Evolutionary conservation across 345 rosid species (phyloP).

Genomic region (Cardamine occulta): DNA sequence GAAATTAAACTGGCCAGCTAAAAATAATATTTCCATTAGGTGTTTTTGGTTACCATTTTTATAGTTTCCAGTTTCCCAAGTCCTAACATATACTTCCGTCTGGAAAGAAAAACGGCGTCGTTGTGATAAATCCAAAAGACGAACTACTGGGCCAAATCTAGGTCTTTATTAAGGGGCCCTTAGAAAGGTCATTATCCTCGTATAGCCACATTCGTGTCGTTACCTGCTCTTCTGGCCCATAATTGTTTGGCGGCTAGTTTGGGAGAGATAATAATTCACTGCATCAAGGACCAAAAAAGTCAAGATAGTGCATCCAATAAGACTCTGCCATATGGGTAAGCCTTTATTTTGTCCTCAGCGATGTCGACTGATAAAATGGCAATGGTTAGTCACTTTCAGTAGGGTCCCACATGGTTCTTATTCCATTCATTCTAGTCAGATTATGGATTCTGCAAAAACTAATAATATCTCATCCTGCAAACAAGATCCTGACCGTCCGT

Average conservation of each 20-base stretch:
- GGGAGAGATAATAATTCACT: constrained; percentile 6
- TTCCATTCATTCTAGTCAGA: constrained; percentile 43
- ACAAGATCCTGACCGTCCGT: constrained; percentile 33
- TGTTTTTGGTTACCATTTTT: no score
- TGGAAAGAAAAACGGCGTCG: neutral
- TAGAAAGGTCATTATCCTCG: neutral
- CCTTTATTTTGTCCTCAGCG: constrained; percentile 27
- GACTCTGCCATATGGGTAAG: constrained; percentile 7
- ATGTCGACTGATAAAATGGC: constrained; percentile 25
- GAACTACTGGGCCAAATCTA: constrained; percentile 20
- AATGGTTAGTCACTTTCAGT: constrained; percentile 38
- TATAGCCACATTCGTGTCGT: constrained; percentile 15
- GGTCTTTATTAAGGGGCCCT: neutral
- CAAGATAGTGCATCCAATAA: constrained; percentile 31
- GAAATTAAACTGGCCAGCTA: no score
- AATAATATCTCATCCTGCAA: neutral
- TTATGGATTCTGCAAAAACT: constrained; percentile 25
- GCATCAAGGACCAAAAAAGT: constrained; percentile 29
- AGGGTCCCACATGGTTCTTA: constrained; percentile 23
- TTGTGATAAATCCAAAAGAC: neutral
- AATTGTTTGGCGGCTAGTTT: constrained; percentile 18
- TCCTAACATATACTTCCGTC: neutral
- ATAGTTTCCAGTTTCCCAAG: no score
- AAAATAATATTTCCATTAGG: neutral
- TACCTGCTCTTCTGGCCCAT: constrained; percentile 21